These are phyloP conservation scores for Roridomyces roridus DNA, from an alignment of 768 basidiomycete genomes.

Conservation along the genomic window DNA sequence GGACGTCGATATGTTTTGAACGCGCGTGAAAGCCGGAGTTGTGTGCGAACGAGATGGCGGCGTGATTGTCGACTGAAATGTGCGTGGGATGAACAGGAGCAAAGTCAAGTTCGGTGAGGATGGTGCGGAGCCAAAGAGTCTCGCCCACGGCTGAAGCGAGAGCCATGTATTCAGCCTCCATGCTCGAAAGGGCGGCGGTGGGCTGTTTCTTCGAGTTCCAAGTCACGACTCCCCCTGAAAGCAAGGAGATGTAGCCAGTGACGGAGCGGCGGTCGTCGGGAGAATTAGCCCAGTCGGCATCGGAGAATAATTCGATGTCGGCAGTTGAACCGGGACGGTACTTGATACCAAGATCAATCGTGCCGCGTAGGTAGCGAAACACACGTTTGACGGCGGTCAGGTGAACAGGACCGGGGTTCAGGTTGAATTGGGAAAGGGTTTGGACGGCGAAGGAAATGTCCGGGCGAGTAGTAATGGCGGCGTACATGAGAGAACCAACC, in stretches of 20 bases:
- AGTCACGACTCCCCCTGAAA: neutral
- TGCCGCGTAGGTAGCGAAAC: neutral
- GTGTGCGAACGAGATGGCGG: too few species aligned
- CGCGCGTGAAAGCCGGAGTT: neutral
- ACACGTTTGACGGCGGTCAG: neutral
- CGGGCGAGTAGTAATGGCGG: conserved; percentile 36
- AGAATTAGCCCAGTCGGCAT: too few species aligned
- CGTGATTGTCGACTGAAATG: too few species aligned
- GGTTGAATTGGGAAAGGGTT: conserved; percentile 30
- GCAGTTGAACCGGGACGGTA: neutral
- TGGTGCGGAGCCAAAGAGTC: neutral
- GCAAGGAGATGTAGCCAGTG: too few species aligned
- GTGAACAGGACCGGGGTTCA: neutral
- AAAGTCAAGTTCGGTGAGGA: neutral
- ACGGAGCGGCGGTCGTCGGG: too few species aligned
- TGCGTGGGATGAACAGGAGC: neutral
- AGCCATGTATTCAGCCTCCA: conserved; percentile 1
- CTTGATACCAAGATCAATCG: neutral
- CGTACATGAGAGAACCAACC: conserved; percentile 37
- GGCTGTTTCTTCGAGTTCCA: too few species aligned
- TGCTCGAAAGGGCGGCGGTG: too few species aligned
- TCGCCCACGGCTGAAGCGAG: neutral
- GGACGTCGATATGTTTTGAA: neutral
- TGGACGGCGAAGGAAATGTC: conserved; percentile 38
- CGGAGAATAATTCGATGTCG: too few species aligned